Conservation (phyloP, 164 flowering plant species). For the Vitis vinifera region ASM3070453v1 NC_081821.1:981501-982000, state of each 20-base stretch:
- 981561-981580: too few species aligned
- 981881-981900: too few species aligned
- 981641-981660: not conserved
- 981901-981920: not conserved
- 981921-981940: too few species aligned
- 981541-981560: too few species aligned
- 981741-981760: not conserved
- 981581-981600: too few species aligned
- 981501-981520: too few species aligned
- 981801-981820: not conserved
- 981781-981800: not conserved
- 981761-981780: not conserved
- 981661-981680: not conserved
- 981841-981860: not conserved
- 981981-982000: too few species aligned
- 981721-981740: not conserved
- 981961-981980: not conserved
- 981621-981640: not conserved
- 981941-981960: not conserved
- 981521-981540: too few species aligned
- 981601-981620: too few species aligned
- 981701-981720: not conserved
- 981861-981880: not conserved
- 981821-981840: not conserved
- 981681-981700: not conserved